These are phyloP conservation scores for Sabuloglossum arenarium DNA, from an alignment of 495 filamentous ascomycete species.

Conservation along the genomic window DNA sequence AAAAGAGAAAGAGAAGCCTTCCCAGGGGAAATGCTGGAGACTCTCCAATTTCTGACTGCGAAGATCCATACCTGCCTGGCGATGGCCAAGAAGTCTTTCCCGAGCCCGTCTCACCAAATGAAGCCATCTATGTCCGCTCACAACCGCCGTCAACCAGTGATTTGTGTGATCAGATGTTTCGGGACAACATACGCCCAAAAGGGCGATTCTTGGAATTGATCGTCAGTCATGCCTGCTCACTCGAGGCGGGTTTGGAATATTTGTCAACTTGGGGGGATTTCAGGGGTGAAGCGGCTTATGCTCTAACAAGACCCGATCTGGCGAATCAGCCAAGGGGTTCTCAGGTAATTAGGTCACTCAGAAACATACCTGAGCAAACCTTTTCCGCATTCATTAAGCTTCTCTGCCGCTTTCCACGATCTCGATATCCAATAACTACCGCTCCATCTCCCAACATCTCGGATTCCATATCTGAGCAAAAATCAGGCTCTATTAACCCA, in stretches of 20 bases:
- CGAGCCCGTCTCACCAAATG: slow-evolving; percentile 32
- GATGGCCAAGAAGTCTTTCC: slow-evolving; percentile 37
- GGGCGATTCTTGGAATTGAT: slow-evolving; percentile 26
- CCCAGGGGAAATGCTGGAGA: neutral
- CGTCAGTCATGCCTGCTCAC: slow-evolving; percentile 21
- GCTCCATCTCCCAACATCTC: neutral
- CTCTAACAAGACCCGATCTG: neutral
- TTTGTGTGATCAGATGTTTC: slow-evolving; percentile 31
- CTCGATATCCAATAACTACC: neutral
- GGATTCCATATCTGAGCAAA: neutral
- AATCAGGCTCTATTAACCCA: slow-evolving; percentile 11
- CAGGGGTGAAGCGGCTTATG: neutral
- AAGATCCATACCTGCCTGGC: slow-evolving; percentile 20
- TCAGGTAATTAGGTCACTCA: slow-evolving; percentile 1
- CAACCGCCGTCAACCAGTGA: slow-evolving; percentile 32
- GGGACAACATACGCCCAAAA: slow-evolving; percentile 23
- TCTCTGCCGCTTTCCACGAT: slow-evolving; percentile 8
- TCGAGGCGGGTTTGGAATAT: slow-evolving; percentile 22
- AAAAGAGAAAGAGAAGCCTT: slow-evolving; percentile 10
- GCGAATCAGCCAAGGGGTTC: neutral
- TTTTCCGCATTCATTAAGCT: slow-evolving; percentile 30
- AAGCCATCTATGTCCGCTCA: slow-evolving; percentile 33
- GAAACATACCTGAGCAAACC: slow-evolving; percentile 18
- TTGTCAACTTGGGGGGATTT: slow-evolving; percentile 16
- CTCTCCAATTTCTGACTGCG: slow-evolving; percentile 12